phyloP scores from a whole-genome alignment of 2,329 filamentous ascomycete genomes.

The Fusarium dlaminii region DNA sequence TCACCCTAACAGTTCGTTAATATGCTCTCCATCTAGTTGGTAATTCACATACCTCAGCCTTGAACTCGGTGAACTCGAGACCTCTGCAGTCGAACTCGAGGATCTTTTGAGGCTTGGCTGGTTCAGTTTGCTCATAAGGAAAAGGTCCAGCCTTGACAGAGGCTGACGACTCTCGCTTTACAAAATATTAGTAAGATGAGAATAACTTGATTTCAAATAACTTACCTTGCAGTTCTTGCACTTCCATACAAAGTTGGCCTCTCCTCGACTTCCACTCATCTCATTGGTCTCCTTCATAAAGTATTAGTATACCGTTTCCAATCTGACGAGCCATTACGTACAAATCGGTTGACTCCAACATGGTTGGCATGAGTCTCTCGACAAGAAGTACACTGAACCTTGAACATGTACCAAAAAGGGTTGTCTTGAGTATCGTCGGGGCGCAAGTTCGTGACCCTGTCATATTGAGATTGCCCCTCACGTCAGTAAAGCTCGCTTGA shows the following conservation, averaged over 20 bases:
- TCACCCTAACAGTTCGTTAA: conserved; percentile 71
- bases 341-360: conserved; percentile 88
- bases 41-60: conserved; percentile 73
- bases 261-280: conserved; percentile 89
- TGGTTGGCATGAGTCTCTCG: conserved; percentile 88
- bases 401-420: conserved; percentile 98
- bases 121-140: conserved; percentile 75
- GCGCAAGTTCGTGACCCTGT: conserved; percentile 87
- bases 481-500: conserved; percentile 26
- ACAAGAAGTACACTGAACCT: conserved; percentile 97
- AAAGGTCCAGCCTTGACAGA: conserved; percentile 80
- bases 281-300: conserved; percentile 80
- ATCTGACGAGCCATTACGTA: conserved; percentile 55
- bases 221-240: conserved; percentile 96
- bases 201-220: neutral
- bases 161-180: conserved; percentile 83
- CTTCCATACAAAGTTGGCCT: conserved; percentile 99
- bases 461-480: conserved; percentile 27
- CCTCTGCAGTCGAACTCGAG: conserved; percentile 94
- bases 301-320: conserved; percentile 3
- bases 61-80: conserved; percentile 90
- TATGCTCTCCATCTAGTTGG: neutral
- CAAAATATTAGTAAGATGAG: neutral
- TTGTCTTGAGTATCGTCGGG: conserved; percentile 82
- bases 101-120: conserved; percentile 79